Evolutionary conservation across 768 basidiomycete genomes (phyloP).

Genomic region (Suillus paluster): DNA sequence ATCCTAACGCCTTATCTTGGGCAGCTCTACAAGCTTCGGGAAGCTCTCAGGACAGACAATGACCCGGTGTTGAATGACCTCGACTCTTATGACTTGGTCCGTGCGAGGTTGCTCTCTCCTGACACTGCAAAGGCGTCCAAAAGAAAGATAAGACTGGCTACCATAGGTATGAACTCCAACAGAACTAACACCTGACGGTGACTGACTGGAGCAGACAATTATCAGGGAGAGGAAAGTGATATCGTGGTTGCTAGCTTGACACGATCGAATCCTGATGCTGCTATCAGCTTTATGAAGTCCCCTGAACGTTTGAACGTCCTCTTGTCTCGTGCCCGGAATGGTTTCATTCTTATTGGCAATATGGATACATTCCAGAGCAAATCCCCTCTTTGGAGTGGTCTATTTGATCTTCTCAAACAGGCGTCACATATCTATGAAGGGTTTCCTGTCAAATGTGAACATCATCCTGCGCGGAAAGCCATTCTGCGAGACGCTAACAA

Average conservation of each 20-base stretch:
- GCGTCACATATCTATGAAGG: constrained; percentile 56
- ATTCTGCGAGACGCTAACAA: constrained; percentile 44
- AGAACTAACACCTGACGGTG: background rate
- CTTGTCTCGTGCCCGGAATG: constrained; percentile 62
- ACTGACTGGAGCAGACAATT: constrained; percentile 53
- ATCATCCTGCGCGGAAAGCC: constrained; percentile 47
- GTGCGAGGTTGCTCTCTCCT: constrained; percentile 53
- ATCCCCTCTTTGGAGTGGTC: constrained; percentile 47
- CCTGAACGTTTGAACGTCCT: constrained; percentile 69
- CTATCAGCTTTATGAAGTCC: constrained; percentile 69
- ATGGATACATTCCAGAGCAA: constrained; percentile 56
- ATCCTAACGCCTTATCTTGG: constrained; percentile 67
- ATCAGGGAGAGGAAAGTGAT: constrained; percentile 72
- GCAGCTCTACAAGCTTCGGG: constrained; percentile 52
- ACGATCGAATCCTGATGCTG: constrained; percentile 52
- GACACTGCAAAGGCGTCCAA: constrained; percentile 47
- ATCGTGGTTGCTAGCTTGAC: constrained; percentile 63
- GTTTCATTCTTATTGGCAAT: constrained; percentile 64
- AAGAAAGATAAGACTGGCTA: constrained; percentile 55
- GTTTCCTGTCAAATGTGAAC: constrained; percentile 58
- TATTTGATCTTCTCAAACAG: constrained; percentile 46
- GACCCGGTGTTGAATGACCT: constrained; percentile 67
- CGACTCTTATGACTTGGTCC: constrained; percentile 57
- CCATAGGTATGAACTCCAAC: constrained; percentile 51
- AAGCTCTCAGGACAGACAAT: constrained; percentile 41